Evolutionary conservation across 164 flowering plant genomes (phyloP).

Genomic region (Dillenia suffruticosa): DNA sequence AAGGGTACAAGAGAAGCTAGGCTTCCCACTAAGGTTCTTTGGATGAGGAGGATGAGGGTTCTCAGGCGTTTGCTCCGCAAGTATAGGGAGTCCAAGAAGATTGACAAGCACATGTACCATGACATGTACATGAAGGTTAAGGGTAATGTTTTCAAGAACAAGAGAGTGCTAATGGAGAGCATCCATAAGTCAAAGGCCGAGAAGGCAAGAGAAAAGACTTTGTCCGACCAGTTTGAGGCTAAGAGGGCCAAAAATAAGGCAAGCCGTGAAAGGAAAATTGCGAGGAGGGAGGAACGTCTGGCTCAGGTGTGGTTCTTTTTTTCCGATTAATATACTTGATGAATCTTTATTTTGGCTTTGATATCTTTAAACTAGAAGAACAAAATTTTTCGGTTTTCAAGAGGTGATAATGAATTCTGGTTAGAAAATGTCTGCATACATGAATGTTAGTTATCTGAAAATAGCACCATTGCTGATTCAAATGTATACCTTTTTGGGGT

Average conservation of each 20-base stretch:
- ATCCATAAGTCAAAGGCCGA: conserved; percentile 87
- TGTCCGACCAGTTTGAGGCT: conserved; percentile 86
- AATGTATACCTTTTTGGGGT: no score
- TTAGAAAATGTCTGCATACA: no score
- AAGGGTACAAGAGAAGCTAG: conserved; percentile 88
- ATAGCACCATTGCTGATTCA: no score
- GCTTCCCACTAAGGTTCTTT: conserved; percentile 69
- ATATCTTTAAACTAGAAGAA: no score
- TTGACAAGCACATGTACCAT: conserved; percentile 85
- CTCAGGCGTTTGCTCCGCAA: conserved; percentile 79
- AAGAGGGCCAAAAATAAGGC: conserved; percentile 88
- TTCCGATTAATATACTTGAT: no score
- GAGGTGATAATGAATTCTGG: background rate
- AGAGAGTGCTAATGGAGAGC: conserved; percentile 82
- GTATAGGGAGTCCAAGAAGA: conserved; percentile 74
- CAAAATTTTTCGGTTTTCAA: no score
- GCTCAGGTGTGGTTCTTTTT: conserved; percentile 43
- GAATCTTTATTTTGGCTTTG: no score
- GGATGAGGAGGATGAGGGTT: conserved; percentile 90
- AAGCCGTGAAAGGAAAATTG: conserved; percentile 69
- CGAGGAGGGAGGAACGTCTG: conserved; percentile 74
- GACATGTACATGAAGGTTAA: conserved; percentile 94
- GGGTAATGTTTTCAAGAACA: conserved; percentile 86
- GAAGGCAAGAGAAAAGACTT: conserved; percentile 81
- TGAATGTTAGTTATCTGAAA: background rate